Evolutionary conservation across 495 filamentous ascomycete genomes (phyloP).

Genomic region (Trichoderma asperelloides): DNA sequence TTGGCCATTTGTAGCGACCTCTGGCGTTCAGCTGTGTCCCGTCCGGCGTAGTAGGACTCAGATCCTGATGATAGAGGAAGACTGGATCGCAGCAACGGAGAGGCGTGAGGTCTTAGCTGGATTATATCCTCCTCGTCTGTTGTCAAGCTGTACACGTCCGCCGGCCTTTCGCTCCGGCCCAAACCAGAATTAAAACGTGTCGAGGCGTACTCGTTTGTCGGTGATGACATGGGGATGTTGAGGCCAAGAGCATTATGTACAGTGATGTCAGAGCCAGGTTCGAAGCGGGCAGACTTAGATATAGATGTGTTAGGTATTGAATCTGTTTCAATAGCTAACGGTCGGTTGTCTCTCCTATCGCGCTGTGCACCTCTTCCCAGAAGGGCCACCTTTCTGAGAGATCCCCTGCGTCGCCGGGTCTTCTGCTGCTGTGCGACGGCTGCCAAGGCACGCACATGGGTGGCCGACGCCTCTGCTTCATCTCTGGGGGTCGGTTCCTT

Average conservation of each 20-base stretch:
- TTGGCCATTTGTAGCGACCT: conserved; percentile 47
- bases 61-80: conserved; percentile 46
- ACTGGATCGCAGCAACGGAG: conserved; percentile 30
- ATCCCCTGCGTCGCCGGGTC: conserved; percentile 67
- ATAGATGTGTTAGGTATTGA: conserved; percentile 17
- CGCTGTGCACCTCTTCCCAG: conserved; percentile 58
- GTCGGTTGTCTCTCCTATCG: conserved; percentile 43
- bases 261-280: conserved; percentile 7
- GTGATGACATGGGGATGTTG: conserved; percentile 32
- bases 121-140: conserved; percentile 74
- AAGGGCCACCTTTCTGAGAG: conserved; percentile 69
- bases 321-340: conserved; percentile 34
- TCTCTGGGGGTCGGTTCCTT: background rate
- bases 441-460: conserved; percentile 33
- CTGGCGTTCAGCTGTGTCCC: conserved; percentile 34
- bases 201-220: background rate
- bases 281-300: conserved; percentile 15
- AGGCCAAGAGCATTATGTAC: conserved; percentile 27
- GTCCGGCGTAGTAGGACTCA: conserved; percentile 55
- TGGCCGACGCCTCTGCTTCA: background rate
- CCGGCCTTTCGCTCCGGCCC: background rate
- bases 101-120: conserved; percentile 31
- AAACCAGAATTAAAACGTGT: background rate
- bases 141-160: conserved; percentile 45
- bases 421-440: conserved; percentile 56